Evolutionary conservation across 2,329 filamentous ascomycete genomes (phyloP).

Genomic region (Trichoderma citrinoviride): DNA sequence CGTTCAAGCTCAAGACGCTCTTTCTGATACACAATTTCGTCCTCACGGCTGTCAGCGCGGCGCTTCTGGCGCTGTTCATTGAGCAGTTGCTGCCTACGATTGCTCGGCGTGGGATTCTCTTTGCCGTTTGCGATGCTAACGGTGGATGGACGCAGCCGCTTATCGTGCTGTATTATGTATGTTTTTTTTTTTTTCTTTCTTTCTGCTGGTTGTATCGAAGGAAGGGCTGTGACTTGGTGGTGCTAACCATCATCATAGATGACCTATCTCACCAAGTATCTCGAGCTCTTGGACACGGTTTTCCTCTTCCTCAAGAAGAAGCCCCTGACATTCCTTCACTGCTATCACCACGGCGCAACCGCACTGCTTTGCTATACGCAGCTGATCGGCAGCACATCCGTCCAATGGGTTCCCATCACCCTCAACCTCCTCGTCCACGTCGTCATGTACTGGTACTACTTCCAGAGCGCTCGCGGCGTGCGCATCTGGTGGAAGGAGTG

Average conservation of each 20-base stretch:
- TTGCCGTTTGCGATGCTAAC: slow-evolving; percentile 65
- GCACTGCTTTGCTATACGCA: slow-evolving; percentile 88
- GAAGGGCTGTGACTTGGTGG: background rate
- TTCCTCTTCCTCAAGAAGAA: slow-evolving; percentile 95
- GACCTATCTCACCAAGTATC: slow-evolving; percentile 88
- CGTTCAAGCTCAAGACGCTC: slow-evolving; percentile 72
- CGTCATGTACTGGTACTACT: slow-evolving; percentile 98
- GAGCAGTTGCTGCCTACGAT: slow-evolving; percentile 79
- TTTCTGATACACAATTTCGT: slow-evolving; percentile 91
- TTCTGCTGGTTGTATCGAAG: slow-evolving; percentile 32
- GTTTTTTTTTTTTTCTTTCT: too few relatives aligned
- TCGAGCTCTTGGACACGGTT: slow-evolving; percentile 81
- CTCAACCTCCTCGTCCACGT: slow-evolving; percentile 84
- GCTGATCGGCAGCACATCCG: slow-evolving; percentile 76
- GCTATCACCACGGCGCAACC: slow-evolving; percentile 87
- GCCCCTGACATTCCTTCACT: slow-evolving; percentile 88
- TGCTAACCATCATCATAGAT: slow-evolving; percentile 52
- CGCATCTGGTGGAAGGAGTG: slow-evolving; percentile 95
- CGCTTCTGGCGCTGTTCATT: slow-evolving; percentile 70
- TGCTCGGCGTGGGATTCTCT: slow-evolving; percentile 71
- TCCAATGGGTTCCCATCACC: slow-evolving; percentile 82
- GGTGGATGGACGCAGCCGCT: slow-evolving; percentile 79
- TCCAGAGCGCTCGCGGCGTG: slow-evolving; percentile 84
- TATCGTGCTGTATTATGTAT: slow-evolving; percentile 83
- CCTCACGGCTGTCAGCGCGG: slow-evolving; percentile 71